phyloP scores from a whole-genome alignment of 192 early-diverging fungal genomes.

The Linnemannia zychae region DNA sequence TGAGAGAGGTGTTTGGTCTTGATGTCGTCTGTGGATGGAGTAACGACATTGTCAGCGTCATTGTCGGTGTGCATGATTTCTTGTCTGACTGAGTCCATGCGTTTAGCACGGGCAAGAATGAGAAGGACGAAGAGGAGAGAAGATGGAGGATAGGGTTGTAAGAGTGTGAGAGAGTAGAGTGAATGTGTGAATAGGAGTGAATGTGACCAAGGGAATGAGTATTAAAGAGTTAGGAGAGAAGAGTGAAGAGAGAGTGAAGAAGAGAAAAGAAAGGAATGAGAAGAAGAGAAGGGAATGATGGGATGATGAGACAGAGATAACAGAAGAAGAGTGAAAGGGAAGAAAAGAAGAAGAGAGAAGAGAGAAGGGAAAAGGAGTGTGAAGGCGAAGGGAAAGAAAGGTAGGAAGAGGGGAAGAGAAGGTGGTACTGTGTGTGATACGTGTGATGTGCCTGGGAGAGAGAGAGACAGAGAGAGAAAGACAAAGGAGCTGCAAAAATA shows the following conservation, averaged over 20 bases:
- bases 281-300: background rate
- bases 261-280: conserved; percentile 10
- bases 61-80: conserved; percentile 12
- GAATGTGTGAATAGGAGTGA: background rate
- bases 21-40: conserved; percentile 9
- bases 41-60: background rate
- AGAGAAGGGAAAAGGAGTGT: background rate
- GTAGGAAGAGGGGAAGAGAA: background rate
- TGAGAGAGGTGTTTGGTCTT: conserved; percentile 45
- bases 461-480: too few species aligned
- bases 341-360: conserved; percentile 8
- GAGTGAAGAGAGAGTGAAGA: background rate
- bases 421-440: too few species aligned
- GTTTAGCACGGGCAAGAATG: background rate
- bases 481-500: too few species aligned
- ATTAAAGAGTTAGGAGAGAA: background rate
- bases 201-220: background rate
- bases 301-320: conserved; percentile 6
- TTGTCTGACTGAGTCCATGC: conserved; percentile 10
- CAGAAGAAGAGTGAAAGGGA: background rate
- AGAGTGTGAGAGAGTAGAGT: background rate
- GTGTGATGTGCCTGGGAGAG: background rate
- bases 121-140: background rate
- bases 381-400: background rate
- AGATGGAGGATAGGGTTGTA: background rate